Conservation (phyloP, 805 yeast species). For the Monosporozyma solicola region DNA sequence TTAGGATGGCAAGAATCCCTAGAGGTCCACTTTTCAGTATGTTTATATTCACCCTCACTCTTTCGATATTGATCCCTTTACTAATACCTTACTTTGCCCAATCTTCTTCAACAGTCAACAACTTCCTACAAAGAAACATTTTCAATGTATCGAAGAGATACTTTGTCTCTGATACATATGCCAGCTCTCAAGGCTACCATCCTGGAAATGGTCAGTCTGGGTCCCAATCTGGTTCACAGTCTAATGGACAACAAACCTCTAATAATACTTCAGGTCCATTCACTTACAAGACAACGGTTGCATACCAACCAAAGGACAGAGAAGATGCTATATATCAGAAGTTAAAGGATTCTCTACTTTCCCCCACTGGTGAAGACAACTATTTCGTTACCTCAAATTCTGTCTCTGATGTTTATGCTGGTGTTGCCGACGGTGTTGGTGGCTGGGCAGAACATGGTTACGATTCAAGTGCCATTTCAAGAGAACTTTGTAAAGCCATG, state of each 20-base stretch:
- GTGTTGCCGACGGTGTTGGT: conserved; percentile 95
- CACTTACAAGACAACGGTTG: conserved; percentile 52
- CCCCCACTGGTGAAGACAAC: conserved; percentile 76
- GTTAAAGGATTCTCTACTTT: conserved; percentile 31
- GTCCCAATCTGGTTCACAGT: background rate
- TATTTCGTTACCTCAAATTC: conserved; percentile 38
- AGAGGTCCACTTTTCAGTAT: conserved; percentile 14
- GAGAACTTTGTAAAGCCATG: conserved; percentile 62
- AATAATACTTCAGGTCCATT: conserved; percentile 16
- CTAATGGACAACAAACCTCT: background rate
- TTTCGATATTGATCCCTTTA: conserved; percentile 6
- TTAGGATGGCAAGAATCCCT: conserved; percentile 7
- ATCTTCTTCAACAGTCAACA: background rate
- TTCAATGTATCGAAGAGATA: conserved; percentile 12
- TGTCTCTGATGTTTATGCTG: conserved; percentile 41
- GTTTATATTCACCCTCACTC: conserved; percentile 11
- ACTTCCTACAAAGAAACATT: conserved; percentile 4
- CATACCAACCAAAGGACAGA: conserved; percentile 67
- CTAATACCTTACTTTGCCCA: conserved; percentile 10
- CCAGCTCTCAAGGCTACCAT: background rate
- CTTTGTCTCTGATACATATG: conserved; percentile 12
- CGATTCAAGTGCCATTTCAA: conserved; percentile 79
- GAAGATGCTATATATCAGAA: conserved; percentile 38
- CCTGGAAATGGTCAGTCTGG: background rate
- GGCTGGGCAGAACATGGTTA: conserved; percentile 93